Conservation (phyloP, 495 filamentous ascomycete genomes). For the Daldinia grandis region DNA sequence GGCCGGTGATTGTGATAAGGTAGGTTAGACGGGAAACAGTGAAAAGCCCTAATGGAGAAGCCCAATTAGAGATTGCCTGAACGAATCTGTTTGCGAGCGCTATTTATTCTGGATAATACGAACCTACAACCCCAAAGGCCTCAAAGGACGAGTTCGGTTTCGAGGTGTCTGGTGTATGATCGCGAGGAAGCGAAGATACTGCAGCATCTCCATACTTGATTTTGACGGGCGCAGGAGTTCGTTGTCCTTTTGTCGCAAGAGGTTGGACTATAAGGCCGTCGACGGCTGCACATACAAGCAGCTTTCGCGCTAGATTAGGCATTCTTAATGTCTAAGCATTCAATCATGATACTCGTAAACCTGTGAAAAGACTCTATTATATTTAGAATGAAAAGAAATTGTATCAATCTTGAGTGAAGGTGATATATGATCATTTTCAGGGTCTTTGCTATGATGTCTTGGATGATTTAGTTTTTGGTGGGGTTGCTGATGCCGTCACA, state of each 20-base stretch:
- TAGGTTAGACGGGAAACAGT: slow-evolving; percentile 78
- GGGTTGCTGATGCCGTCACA: slow-evolving; percentile 44
- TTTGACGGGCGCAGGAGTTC: slow-evolving; percentile 60
- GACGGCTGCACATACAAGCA: slow-evolving; percentile 80
- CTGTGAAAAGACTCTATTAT: background rate
- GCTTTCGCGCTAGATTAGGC: slow-evolving; percentile 79
- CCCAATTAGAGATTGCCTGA: slow-evolving; percentile 12
- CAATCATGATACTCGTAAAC: slow-evolving; percentile 23
- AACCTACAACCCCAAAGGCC: slow-evolving; percentile 87
- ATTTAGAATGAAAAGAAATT: slow-evolving; percentile 4
- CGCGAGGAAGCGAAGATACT: slow-evolving; percentile 48
- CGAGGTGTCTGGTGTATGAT: slow-evolving; percentile 45
- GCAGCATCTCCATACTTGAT: slow-evolving; percentile 79
- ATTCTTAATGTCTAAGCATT: slow-evolving; percentile 54
- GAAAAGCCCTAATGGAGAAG: slow-evolving; percentile 66
- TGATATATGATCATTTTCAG: slow-evolving; percentile 33
- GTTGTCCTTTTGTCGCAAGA: slow-evolving; percentile 60
- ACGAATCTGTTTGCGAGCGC: background rate
- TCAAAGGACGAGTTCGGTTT: slow-evolving; percentile 66
- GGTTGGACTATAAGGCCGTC: slow-evolving; percentile 90
- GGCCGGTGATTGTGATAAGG: slow-evolving; percentile 81
- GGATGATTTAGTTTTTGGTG: slow-evolving; percentile 32
- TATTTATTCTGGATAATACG: slow-evolving; percentile 33
- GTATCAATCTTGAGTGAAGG: slow-evolving; percentile 3
- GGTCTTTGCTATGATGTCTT: slow-evolving; percentile 21